phyloP scores from a whole-genome alignment of 169 alveolate genomes.

The Eimeria falciformis region DNA sequence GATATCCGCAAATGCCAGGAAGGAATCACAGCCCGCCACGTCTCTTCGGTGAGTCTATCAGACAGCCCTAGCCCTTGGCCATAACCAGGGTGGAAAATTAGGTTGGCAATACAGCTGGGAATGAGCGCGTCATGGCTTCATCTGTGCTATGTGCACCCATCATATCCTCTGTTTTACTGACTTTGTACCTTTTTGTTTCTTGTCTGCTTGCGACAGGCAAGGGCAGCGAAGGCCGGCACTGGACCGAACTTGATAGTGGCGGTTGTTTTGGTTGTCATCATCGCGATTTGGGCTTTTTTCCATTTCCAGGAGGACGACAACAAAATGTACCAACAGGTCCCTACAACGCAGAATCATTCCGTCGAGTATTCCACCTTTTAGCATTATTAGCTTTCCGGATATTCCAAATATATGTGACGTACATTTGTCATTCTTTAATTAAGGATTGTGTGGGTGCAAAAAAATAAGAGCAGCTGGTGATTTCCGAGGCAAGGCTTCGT shows the following conservation, averaged over 20 bases:
- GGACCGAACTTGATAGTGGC: slow-evolving; percentile 20
- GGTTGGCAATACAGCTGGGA: too few relatives aligned
- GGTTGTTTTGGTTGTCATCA: slow-evolving; percentile 26
- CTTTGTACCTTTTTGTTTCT: not conserved
- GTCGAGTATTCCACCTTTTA: not conserved
- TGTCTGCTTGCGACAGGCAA: not conserved
- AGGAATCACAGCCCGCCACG: slow-evolving; percentile 89
- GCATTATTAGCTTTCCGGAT: too few relatives aligned
- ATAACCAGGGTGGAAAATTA: too few relatives aligned
- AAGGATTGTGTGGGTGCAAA: too few relatives aligned
- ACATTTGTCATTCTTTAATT: too few relatives aligned
- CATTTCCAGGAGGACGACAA: slow-evolving; percentile 60
- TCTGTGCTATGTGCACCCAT: too few relatives aligned
- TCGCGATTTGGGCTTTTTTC: slow-evolving; percentile 54
- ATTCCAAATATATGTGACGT: too few relatives aligned
- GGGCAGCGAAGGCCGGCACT: not conserved
- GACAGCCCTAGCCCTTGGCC: too few relatives aligned
- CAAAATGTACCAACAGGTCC: slow-evolving; percentile 15
- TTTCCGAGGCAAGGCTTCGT: too few relatives aligned
- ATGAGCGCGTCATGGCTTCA: too few relatives aligned
- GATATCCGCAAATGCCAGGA: slow-evolving; percentile 74
- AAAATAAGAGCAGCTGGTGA: too few relatives aligned
- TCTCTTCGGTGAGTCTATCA: too few relatives aligned
- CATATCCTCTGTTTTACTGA: not conserved
- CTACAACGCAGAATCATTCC: not conserved